Base-by-base conservation (phyloP, 148 eudicot species). In the Pharnaceum exiguum region DNA sequence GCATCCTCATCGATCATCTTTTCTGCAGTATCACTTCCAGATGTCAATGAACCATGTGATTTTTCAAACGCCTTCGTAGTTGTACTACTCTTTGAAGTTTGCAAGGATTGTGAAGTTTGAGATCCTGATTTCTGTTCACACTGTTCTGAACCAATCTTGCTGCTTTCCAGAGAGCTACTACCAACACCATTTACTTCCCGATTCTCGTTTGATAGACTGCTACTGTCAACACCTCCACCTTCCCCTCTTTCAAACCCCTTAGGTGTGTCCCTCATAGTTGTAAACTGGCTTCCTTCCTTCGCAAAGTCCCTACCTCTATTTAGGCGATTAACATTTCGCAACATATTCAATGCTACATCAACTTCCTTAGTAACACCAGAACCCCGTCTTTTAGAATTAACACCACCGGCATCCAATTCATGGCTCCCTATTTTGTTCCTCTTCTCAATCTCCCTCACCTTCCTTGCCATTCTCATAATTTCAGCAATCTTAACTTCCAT, bases 391-490 rank as follows among this genome's bases (percentile, higher is more conserved):
- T 19, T 38, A 63, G 77, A 44, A 63, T 12, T 15, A 30, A 36
- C 60, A 47, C 68, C 64, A 39, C 36, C 58, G 3, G 25, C 27
- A 29, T 63, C 62, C 24, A 35, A 59, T 23, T 55, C 63, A 42
- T 60, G 63, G 7, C 63, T 63, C 8, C 40, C 63, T 37, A 58
- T 50, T 18, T 35, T 51, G 44, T 73, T 79, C 65, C 46, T 68
- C 60, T 66, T 74, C 59, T 86, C 99, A 29, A 60, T 60, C 68
- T 63, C 79, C 43, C 95, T 71, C 5, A 77, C 95, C 62, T 76
- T 82, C 81, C 82, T 78, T 5, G 95, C 99, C 91, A 93, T 77
- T 51, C 51, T 70, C 60, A 65, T 79, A 67, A 93, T 93, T 64
- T 89, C 95, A 59, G 61, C 60, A 75, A 89, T 75, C 70, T 72